A percentile compares a stretch with the other conserved stretches of the same genome.
Evolutionary conservation across 73 alveolate genomes (phyloP).

Genomic region (Paramecium caudatum): DNA sequence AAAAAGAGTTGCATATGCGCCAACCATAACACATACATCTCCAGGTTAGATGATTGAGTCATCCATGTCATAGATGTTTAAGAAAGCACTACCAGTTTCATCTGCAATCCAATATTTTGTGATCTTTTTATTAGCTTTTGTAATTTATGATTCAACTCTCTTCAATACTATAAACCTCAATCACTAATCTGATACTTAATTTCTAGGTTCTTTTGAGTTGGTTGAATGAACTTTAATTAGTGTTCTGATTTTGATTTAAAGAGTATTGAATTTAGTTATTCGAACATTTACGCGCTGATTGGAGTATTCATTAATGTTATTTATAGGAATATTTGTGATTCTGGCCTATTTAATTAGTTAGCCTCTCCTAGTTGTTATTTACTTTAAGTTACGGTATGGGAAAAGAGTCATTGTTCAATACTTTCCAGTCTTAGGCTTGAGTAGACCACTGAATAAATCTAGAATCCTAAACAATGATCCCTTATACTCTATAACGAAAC

Average conservation of each 20-base stretch:
- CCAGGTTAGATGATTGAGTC: background rate
- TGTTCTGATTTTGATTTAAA: background rate
- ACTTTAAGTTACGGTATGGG: background rate
- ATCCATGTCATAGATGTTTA: constrained; percentile 3
- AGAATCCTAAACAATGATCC: constrained; percentile 3
- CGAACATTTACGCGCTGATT: background rate
- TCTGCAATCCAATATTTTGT: constrained; percentile 60
- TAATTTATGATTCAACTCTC: background rate
- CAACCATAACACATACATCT: constrained; percentile 9
- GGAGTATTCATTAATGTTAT: constrained; percentile 1
- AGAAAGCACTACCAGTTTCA: background rate
- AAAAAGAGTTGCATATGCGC: constrained; percentile 12
- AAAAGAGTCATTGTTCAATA: background rate
- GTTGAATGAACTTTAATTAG: background rate
- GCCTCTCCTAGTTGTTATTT: background rate
- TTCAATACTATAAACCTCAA: constrained; percentile 11
- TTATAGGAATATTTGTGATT: constrained; percentile 34
- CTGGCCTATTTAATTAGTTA: constrained; percentile 3
- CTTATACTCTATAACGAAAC: background rate
- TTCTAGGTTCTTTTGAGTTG: constrained; percentile 27
- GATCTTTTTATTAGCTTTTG: background rate
- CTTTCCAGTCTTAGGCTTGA: background rate
- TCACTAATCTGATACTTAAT: background rate
- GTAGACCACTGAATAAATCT: background rate
- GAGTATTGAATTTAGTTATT: constrained; percentile 2